Conservation (phyloP, 176 grass and related monocot genomes). For the Hordeum marinum region DNA sequence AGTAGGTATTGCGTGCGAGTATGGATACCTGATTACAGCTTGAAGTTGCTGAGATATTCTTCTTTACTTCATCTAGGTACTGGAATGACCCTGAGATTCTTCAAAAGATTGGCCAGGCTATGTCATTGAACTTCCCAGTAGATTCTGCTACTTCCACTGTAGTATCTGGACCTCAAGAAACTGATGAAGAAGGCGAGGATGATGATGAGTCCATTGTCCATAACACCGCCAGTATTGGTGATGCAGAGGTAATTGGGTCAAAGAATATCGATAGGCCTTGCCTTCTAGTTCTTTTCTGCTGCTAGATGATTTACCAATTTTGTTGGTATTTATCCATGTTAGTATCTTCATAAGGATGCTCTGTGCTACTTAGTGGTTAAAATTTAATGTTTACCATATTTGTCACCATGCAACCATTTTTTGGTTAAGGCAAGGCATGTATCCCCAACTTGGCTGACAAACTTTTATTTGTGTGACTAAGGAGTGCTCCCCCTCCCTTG, state of each 20-base stretch:
- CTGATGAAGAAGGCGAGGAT: constrained; percentile 48
- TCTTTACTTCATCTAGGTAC: constrained; percentile 53
- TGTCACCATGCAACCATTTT: background rate
- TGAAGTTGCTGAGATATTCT: constrained; percentile 11
- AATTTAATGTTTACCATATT: background rate
- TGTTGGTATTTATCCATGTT: background rate
- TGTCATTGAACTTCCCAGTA: constrained; percentile 59
- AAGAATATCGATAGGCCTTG: background rate
- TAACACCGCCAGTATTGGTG: constrained; percentile 81
- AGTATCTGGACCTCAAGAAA: constrained; percentile 63
- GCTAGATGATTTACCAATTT: background rate
- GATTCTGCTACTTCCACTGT: constrained; percentile 46
- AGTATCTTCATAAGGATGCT: background rate
- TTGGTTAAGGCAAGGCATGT: background rate
- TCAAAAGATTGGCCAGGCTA: constrained; percentile 89
- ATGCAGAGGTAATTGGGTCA: constrained; percentile 62
- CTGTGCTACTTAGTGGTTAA: background rate
- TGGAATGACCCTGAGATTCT: constrained; percentile 96
- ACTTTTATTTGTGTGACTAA: background rate
- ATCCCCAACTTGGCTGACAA: background rate
- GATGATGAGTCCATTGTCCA: constrained; percentile 90
- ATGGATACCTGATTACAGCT: background rate
- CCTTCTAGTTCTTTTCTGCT: background rate
- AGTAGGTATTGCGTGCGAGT: constrained; percentile 42
- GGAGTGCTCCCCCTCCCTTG: background rate